These are phyloP conservation scores for Kodamaea kaohsiungensis DNA, from an alignment of 805 yeast species.

Conservation along the genomic window DNA sequence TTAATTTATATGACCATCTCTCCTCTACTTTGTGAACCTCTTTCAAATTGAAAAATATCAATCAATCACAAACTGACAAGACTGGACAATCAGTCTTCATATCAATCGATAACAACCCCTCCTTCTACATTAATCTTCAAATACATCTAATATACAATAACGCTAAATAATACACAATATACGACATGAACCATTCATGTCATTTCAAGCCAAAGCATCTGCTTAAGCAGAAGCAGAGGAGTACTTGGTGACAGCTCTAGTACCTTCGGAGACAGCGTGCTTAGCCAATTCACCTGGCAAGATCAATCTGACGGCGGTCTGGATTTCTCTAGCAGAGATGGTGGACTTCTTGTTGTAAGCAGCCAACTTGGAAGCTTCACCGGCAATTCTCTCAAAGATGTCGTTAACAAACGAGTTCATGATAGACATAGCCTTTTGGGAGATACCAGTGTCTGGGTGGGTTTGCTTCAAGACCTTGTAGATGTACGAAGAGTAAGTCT, in stretches of 20 bases:
- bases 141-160: constrained; percentile 16
- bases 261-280: constrained; percentile 43
- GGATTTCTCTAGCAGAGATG: constrained; percentile 41
- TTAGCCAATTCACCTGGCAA: constrained; percentile 42
- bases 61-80: no score
- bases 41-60: no score
- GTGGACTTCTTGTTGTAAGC: constrained; percentile 42
- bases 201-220: neutral
- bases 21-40: no score
- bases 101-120: no score
- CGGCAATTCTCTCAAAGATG: constrained; percentile 38
- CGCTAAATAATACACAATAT: constrained; percentile 17
- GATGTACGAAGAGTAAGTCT: constrained; percentile 39
- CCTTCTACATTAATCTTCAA: constrained; percentile 1
- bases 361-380: constrained; percentile 41
- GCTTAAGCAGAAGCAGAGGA: constrained; percentile 37
- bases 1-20: no score
- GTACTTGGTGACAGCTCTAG: constrained; percentile 42
- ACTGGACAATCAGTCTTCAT: no score
- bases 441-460: constrained; percentile 41
- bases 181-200: neutral
- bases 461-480: constrained; percentile 42
- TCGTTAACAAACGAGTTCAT: constrained; percentile 41
- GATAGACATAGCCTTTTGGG: constrained; percentile 41
- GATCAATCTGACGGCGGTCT: constrained; percentile 40